These are phyloP conservation scores for Agaricales sp. DNA, from an alignment of 1,284 basidiomycete species.

Conservation along the genomic window DNA sequence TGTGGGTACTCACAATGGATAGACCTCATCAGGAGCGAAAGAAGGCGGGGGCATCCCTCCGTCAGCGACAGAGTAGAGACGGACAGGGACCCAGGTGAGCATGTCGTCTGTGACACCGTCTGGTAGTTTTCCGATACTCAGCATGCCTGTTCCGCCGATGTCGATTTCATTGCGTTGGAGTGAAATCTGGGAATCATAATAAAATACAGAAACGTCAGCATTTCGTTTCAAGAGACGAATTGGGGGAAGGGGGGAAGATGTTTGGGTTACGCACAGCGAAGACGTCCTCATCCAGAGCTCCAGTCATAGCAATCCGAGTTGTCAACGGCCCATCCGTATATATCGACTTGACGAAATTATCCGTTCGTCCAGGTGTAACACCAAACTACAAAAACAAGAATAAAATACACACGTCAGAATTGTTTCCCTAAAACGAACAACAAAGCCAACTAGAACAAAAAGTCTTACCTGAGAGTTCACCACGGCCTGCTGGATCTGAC, in stretches of 20 bases:
- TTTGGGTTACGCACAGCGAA: not conserved
- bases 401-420: not conserved
- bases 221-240: conserved; percentile 21
- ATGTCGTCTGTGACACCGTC: conserved; percentile 24
- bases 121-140: conserved; percentile 44
- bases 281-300: not conserved
- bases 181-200: conserved; percentile 24
- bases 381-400: not conserved
- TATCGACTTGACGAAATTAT: conserved; percentile 15
- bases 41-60: conserved; percentile 32
- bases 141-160: conserved; percentile 35
- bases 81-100: conserved; percentile 41
- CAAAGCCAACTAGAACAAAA: not conserved
- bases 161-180: conserved; percentile 42
- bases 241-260: conserved; percentile 22
- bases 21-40: conserved; percentile 36
- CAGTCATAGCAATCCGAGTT: not conserved
- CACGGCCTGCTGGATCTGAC: conserved; percentile 11
- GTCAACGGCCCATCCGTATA: not conserved
- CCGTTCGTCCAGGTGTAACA: not conserved
- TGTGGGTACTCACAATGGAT: conserved; percentile 9
- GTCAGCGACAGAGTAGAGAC: conserved; percentile 29
- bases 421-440: conserved; percentile 7
- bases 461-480: conserved; percentile 15
- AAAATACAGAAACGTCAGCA: conserved; percentile 20